Base-by-base conservation (phyloP, 441 rosid species). In the Isatis lusitanica region DNA sequence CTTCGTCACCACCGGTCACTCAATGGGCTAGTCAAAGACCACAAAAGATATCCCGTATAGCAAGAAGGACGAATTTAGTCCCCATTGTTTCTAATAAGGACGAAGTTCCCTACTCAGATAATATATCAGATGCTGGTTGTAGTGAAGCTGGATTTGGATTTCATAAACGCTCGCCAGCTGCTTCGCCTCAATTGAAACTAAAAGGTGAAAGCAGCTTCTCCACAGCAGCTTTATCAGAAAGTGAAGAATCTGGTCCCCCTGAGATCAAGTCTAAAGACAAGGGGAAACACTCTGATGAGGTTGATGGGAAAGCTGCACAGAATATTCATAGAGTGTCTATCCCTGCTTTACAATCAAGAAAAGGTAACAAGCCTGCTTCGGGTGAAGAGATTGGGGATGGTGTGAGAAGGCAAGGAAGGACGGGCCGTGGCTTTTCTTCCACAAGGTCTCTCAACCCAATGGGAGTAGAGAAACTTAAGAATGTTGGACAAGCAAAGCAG, bases 11-110 rank as follows among this genome's bases (percentile, higher is more conserved):
- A 71, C 91, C 97, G 61, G 90, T 88, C 74, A 87, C 90, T 65
- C 87, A 87, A 74, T 96, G 98, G 97, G 86, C 94, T 35, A 81
- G 90, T 74, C 98, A 92, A 75, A 90, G 98, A 80, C 97, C 93
- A 52, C 94, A 83, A 75, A 96, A 96, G 86, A 92, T 80, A 74
- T 88, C 94, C 26, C 91, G 98, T 53, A 76, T 88, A 64, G 96
- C 94, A 68, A 91, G 98, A 85, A 90, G 99, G 78, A 87, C 94
- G 58, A 90, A 85, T 79, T 75, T 90, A 66, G 79, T 81, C 70
- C 97, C 98, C 44, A 82, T 85, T 74, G 87, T 82, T 88, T 80
- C 95, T 31, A 88, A 81, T 78, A 86, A 83, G 56, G 96, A 90
- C 31, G 97, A 91, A 66, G 80, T 68, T 73, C 83, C 87, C 30